Base-by-base conservation (phyloP, 345 rosid genomes). In the Murraya paniculata region DNA sequence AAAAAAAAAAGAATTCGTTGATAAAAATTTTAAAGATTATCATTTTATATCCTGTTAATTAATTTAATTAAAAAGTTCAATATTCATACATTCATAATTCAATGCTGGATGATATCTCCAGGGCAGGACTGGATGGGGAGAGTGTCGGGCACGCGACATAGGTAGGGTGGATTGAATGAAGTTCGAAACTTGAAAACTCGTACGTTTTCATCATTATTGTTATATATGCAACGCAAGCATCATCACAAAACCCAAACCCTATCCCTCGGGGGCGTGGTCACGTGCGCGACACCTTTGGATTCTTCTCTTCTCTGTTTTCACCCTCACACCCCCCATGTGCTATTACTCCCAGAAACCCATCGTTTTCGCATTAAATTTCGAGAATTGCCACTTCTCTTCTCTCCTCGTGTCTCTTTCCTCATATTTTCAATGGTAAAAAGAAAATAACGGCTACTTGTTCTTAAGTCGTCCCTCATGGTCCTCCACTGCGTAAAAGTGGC, bases 251-350 rank as follows among this genome's bases (percentile, higher is more conserved):
- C 50, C 18, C 50, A 45, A 45, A 3, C 50, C 50, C 50, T 11
- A 45, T 13, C 50, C 50, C 50, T 45, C 50, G 50, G 50, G 50
- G 13, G 5, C 80, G 50, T 57, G 86, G 87, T 85, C 91, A 91
- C 92, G 94, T 91, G 90, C 91, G 30, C 91, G 30, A 45, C 50
- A n/a, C 60, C 85, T 76, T 82, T 62, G 87, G 85, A 84, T 80
- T 83, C 84, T 78, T 59, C 75, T 57, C 74, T 50, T 58, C 77
- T 57, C 74, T 50, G 66, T 36, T 56, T 71, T 71, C 45, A 35
- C 75, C 41, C 62, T 66, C 31, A 64, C 76, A 18, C 35, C 56
- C 16, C 53, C 81, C 85, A 83, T 79, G 85, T 82, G 85, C 56
- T 22, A 25, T 31, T 25, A 4, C 8, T 27, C 6, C 53, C 74